Evolutionary conservation across 129 eudicot genomes (phyloP), one percentile per base, ranked within the genome.

Genomic region (Flaveria ramosissima): DNA sequence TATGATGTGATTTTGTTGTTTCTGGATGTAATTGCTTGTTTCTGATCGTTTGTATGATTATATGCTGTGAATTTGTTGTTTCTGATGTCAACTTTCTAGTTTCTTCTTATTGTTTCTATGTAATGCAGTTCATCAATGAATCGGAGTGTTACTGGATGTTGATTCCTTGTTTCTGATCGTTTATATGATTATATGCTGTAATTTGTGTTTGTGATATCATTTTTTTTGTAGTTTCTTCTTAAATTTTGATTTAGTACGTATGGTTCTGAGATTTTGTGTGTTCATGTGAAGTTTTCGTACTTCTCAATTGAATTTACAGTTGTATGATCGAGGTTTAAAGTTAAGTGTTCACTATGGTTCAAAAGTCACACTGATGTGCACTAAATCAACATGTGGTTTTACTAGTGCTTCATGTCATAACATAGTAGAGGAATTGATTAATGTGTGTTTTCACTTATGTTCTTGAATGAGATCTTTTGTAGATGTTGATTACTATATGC

Each of bases 391-490:
- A 26, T 46, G 61, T 46, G 61, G 6, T 36, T 36, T 36, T 6
- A 36, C 41, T 36, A 36, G 41, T 6, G 41, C 41, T 36, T 36
- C 41, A 36, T 36, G 41, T 36, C 7, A 5, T 36, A 36, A 36
- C 41, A 4, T 36, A 23, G 30, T 48, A 3, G 14, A 7, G 30
- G 11, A 15, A 21, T 11, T 41, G 70, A 43, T 77, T 16, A 53
- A 77, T 7, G 27, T 77, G 45, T 39, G 74, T 53, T 68, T 46
- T 50, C 21, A 48, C 32, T 75, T 75, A 12, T 46, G 30, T 75
- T 62, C 32, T 62, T 62, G 70, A 26, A 45, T 75, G n/a, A 7
- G 26, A 47, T 60, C 70, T n/a, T 75, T n/a, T 16, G 7, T 75
- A 36, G 41, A 36, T 36, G 41, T 36, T 36, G 41, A 36, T 36